phyloP scores from a whole-genome alignment of 75 land plant genomes.

The Selaginella tamariscina region DNA sequence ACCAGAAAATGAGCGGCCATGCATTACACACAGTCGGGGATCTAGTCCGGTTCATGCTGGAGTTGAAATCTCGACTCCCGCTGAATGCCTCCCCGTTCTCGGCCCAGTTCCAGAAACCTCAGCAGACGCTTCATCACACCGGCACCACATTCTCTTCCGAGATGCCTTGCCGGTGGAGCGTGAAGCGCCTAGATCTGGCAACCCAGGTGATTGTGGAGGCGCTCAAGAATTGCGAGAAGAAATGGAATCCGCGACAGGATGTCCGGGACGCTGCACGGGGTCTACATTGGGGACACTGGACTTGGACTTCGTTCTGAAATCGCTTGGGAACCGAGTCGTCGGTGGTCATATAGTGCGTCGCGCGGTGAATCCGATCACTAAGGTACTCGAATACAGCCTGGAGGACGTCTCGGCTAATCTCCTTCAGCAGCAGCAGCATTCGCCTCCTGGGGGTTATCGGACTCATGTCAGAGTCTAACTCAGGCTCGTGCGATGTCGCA shows the following conservation, averaged over 20 bases:
- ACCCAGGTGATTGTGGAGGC: constrained; percentile 57
- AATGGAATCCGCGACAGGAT: constrained; percentile 68
- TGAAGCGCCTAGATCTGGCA: constrained; percentile 66
- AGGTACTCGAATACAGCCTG: constrained; percentile 69
- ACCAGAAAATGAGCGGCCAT: constrained; percentile 44
- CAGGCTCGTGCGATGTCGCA: constrained; percentile 14
- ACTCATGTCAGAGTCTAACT: neutral
- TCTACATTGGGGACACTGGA: constrained; percentile 76
- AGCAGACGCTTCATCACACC: constrained; percentile 12
- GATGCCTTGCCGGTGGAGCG: constrained; percentile 56
- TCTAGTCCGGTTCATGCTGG: constrained; percentile 54
- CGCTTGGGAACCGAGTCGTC: constrained; percentile 60
- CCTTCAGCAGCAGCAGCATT: neutral
- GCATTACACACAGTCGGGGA: constrained; percentile 40
- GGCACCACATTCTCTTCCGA: constrained; percentile 16
- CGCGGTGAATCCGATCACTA: constrained; percentile 65
- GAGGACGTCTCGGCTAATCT: constrained; percentile 27
- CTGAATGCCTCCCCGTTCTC: constrained; percentile 8
- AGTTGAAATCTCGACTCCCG: constrained; percentile 40
- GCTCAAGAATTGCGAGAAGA: constrained; percentile 35
- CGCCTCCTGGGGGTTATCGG: neutral
- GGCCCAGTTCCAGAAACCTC: neutral
- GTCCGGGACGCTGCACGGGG: constrained; percentile 63
- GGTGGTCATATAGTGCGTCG: constrained; percentile 69
- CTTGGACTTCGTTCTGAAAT: constrained; percentile 76